Base-by-base conservation (phyloP, 176 grass and related monocot genomes). In the Bothriochloa decipiens region DNA sequence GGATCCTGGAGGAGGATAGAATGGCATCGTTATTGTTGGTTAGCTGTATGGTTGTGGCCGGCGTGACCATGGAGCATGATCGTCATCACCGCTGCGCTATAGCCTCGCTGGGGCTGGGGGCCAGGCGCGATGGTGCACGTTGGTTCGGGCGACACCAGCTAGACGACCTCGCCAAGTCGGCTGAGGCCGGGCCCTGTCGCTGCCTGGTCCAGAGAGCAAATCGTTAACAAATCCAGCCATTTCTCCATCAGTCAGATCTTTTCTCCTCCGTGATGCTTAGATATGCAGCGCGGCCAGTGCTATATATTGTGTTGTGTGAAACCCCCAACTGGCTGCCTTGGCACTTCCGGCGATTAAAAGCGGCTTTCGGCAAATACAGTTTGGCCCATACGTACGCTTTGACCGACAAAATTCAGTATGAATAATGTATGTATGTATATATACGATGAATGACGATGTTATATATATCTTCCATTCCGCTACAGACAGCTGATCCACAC, bases 301-400 rank as follows among this genome's bases (percentile, higher is more conserved):
- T 13, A 47, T 32, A 32, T 32, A 32, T 47, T 17, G 5, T 52
- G 4, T 6, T 28, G 39, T 11, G 73, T 53, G 74, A 76, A 71
- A 23, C 26, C 28, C 18, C 20, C 37, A 46, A 50, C 39, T 10
- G 15, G 84, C 9, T 79, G 14, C 84, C 53, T 50, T 72, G 66
- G 39, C 75, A 9, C 71, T 20, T 39, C 22, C 52, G 75, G 39
- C 76, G 67, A 47, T 70, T 20, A 50, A 79, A 80, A 77, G 67
- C 49, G 67, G 67, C 76, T 80, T 86, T 80, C 68, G 76, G 68
- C 84, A 65, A 65, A 83, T 22, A 42, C 22, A 65, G 16, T 70
- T 25, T 71, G 37, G 26, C 50, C 66, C 67, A 76, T 64, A 70
- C 18, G 37, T 42, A 46, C 43, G 43, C 43, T 16, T 71, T 65